A percentile compares a stretch with the other conserved stretches of the same genome.
Evolutionary conservation across 495 filamentous ascomycete species (phyloP).

Genomic region (Rusavskia elegans): DNA sequence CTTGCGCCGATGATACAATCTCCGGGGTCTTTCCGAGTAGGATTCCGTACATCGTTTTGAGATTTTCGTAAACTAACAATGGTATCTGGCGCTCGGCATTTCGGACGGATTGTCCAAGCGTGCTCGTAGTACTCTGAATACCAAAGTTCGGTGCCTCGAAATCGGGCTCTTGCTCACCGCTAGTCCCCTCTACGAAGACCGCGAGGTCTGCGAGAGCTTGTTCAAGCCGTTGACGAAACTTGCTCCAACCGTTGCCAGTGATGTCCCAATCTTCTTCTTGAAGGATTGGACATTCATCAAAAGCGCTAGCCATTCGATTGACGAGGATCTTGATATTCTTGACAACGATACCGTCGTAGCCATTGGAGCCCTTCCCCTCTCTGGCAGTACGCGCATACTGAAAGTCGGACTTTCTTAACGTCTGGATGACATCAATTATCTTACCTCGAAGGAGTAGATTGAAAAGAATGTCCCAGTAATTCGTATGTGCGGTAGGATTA

Average conservation of each 20-base stretch:
- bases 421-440: conserved; percentile 39
- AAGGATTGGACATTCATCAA: conserved; percentile 55
- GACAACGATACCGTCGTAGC: conserved; percentile 56
- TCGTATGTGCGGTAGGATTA: conserved; percentile 51
- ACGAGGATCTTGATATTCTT: conserved; percentile 55
- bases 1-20: conserved; percentile 52
- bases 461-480: conserved; percentile 70
- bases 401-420: conserved; percentile 61
- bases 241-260: conserved; percentile 54
- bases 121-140: conserved; percentile 20
- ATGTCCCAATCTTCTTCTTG: conserved; percentile 58
- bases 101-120: conserved; percentile 46
- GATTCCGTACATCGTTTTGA: conserved; percentile 59
- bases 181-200: conserved; percentile 57
- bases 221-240: conserved; percentile 56
- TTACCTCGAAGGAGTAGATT: conserved; percentile 53
- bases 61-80: conserved; percentile 68
- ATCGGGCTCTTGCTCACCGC: conserved; percentile 24
- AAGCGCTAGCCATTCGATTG: conserved; percentile 42
- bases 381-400: conserved; percentile 44
- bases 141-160: conserved; percentile 40
- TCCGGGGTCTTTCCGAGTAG: conserved; percentile 53
- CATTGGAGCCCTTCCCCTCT: conserved; percentile 37
- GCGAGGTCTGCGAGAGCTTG: conserved; percentile 50
- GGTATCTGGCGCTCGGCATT: conserved; percentile 71